Evolutionary conservation across 1,284 basidiomycete genomes (phyloP), one percentile per base, ranked within the genome.

Genomic region (Microbotryum silenes-acaulis): DNA sequence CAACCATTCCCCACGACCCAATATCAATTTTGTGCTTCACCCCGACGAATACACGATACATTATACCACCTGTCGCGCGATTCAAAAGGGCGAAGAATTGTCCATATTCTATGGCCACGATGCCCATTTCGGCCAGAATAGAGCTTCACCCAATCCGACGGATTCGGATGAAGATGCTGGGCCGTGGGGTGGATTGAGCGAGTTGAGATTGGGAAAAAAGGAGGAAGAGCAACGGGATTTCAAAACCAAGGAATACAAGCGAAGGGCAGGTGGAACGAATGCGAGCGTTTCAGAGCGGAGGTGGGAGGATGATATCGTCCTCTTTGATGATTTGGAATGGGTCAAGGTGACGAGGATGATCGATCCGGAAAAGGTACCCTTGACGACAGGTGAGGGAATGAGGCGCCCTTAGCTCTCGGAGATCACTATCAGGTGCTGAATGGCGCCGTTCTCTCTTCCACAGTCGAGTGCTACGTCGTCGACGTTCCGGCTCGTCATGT

Each of bases 21-120:
- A 91, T 72, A 81, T 90, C 20, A 83, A 83, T 0, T 91, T 83
- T 73, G 77, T 76, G 4, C 73, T 87, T 14, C 72, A 77, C 52
- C 64, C 72, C 12, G 44, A 54, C 0, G 80, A 78, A 0, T 82
- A 87, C 51, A 82, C 82, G 4, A 89, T 91, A 63, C 77, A 78
- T 62, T 92, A 86, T 70, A 82, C 78, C 0, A 83, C 87, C 0
- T 77, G 77, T 3, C 79, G 82, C 5, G 70, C 76, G 29, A 77
- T 91, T 25, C 64, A 77, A 9, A 72, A 76, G 3, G 83, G 80
- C 48, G 87, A 91, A 70, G 89, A 92, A 72, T 79, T 91, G 5
- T 87, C 82, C 68, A 89, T 91, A 65, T 87, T 83, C 71, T 88
- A 90, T 69, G 87, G 84, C 0, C 81, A 82, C 54, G 57, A 63